A percentile compares a stretch with the other conserved stretches of the same genome.
Conservation (phyloP, 441 rosid genomes). For the Erodium trifolium region DNA sequence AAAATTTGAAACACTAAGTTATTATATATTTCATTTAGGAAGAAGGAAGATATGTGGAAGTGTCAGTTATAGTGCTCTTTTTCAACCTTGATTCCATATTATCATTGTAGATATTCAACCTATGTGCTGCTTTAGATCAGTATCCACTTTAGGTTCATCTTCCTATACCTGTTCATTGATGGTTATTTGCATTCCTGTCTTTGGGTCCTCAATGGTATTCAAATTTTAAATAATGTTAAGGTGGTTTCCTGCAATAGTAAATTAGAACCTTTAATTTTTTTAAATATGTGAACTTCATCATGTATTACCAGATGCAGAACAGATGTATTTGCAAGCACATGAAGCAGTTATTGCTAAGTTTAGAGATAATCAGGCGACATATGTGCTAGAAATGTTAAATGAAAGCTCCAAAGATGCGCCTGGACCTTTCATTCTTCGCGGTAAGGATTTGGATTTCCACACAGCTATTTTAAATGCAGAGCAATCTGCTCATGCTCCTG, state of each 20-base stretch:
- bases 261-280: neutral
- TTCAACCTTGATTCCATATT: neutral
- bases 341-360: constrained; percentile 49
- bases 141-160: neutral
- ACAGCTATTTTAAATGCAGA: constrained; percentile 33
- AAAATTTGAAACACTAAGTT: neutral
- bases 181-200: neutral
- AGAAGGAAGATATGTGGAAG: neutral
- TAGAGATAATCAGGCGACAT: constrained; percentile 47
- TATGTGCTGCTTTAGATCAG: constrained; percentile 1
- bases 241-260: neutral
- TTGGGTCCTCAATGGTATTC: neutral
- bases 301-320: constrained; percentile 36
- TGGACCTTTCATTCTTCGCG: constrained; percentile 44
- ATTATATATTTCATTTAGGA: neutral
- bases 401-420: constrained; percentile 33
- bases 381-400: constrained; percentile 40
- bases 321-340: constrained; percentile 34
- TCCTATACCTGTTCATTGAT: neutral
- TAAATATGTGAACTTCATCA: neutral
- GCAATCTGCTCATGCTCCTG: constrained; percentile 34
- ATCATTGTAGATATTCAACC: neutral
- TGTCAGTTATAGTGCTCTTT: neutral
- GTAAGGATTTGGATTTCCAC: constrained; percentile 45
- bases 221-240: neutral